phyloP scores from a whole-genome alignment of 2,329 filamentous ascomycete species.

The Simplicillium aogashimaense region DNA sequence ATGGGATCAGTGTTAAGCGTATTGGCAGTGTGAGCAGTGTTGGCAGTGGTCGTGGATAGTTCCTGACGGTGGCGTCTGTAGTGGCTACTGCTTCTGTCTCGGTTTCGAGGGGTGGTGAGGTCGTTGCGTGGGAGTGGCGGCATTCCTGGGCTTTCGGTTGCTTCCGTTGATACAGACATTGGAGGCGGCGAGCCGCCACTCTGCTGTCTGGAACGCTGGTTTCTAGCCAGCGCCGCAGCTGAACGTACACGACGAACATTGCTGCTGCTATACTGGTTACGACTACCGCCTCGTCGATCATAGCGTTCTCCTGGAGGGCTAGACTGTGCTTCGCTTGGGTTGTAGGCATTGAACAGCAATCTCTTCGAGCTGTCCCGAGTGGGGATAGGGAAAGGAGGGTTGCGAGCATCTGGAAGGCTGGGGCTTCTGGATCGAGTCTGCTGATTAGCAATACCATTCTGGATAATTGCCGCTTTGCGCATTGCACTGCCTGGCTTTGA shows the following conservation, averaged over 20 bases:
- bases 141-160: conserved; percentile 60
- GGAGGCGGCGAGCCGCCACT: conserved; percentile 54
- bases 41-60: conserved; percentile 49
- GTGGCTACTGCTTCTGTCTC: conserved; percentile 25
- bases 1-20: conserved; percentile 30
- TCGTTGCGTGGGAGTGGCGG: conserved; percentile 67
- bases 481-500: conserved; percentile 50
- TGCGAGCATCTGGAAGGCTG: conserved; percentile 46
- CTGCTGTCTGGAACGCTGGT: conserved; percentile 37
- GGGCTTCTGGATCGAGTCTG: conserved; percentile 54
- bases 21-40: conserved; percentile 38
- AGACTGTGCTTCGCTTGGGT: conserved; percentile 59
- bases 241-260: conserved; percentile 80
- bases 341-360: conserved; percentile 54
- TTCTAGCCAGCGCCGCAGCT: conserved; percentile 58
- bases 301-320: conserved; percentile 64
- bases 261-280: conserved; percentile 41
- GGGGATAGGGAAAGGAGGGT: conserved; percentile 88
- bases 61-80: conserved; percentile 44
- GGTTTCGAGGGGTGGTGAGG: conserved; percentile 50
- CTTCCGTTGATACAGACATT: conserved; percentile 57
- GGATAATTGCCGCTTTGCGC: conserved; percentile 70
- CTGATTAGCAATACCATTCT: conserved; percentile 65
- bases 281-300: conserved; percentile 39
- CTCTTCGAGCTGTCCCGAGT: conserved; percentile 74